Base-by-base conservation (phyloP, 768 basidiomycete species). In the Flagelloscypha sp. region DNA sequence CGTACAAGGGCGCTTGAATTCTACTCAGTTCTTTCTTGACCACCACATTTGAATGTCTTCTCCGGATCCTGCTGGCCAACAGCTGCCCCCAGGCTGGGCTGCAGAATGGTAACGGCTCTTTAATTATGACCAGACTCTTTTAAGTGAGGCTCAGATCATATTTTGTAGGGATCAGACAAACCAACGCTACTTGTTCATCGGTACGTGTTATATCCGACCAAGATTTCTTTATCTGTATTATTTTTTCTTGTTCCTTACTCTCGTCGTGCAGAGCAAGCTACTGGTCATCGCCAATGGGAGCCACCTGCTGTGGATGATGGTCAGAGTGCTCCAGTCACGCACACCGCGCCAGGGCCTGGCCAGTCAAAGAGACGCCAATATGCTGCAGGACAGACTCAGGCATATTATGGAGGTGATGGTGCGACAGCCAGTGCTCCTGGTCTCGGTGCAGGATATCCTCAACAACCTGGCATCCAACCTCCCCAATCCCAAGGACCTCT, bases 301-400 rank as follows among this genome's bases (percentile, higher is more conserved):
- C 70, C 70, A 22, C 89, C 88, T 3, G 57, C 67, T 3, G 52
- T 58, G 9, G 55, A 60, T 27, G n/a, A n/a, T n/a, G 54, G 49
- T 11, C 54, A 50, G 35, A 48, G 56, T 36, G 47, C 57, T 25
- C 48, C 59, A 36, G 45, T 48, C 20, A 46, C 58, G 18, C 64
- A 72, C 29, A 57, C 67, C 12, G 58, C 59, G 7, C 59, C 63
- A 4, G 51, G 63, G 13, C 61, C 62, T 10, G 54, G 60, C 19
- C 66, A 72, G 44, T 37, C 64, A 35, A 84, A 87, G 60, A 82
- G 88, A 47, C 80, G 93, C 29, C 90, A 94, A 57, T 97, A 97
- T 55, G 93, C 93, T 32, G 79, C 87, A 3, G 92, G 87, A 8
- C 92, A 95, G 59, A 89, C 89, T 1, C 87, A 90, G 51, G 88